Conservation (phyloP, 352 stramenopile genomes). For the Phytophthora pisi region DNA sequence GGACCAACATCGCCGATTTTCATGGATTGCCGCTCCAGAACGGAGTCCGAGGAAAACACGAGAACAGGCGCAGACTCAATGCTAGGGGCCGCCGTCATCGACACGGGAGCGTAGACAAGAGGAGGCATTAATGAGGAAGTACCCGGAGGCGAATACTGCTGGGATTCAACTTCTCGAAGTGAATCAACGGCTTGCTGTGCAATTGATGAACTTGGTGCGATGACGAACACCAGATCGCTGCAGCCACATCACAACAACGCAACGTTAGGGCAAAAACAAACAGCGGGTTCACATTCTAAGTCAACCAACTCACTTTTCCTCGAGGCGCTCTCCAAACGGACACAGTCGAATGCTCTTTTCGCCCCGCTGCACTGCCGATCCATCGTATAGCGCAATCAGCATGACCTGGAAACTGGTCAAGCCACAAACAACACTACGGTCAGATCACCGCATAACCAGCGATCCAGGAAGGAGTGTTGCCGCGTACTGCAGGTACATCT, state of each 20-base stretch:
- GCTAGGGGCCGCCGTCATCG: not conserved
- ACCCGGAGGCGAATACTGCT: not conserved
- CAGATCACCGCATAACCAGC: not conserved
- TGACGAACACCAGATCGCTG: conserved; percentile 59
- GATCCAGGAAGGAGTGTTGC: not conserved
- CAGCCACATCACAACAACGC: not conserved
- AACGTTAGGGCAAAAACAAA: not conserved
- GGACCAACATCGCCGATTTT: conserved; percentile 25
- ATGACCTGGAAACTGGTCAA: conserved; percentile 48
- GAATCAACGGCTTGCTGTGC: conserved; percentile 49
- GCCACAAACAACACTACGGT: not conserved
- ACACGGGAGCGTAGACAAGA: not conserved
- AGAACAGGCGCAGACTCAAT: conserved; percentile 35
- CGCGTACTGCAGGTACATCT: conserved; percentile 51
- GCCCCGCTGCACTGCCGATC: conserved; percentile 24
- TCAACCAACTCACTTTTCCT: conserved; percentile 40
- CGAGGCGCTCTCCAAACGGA: conserved; percentile 47
- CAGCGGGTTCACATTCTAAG: no score
- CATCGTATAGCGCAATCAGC: conserved; percentile 53
- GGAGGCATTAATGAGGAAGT: not conserved
- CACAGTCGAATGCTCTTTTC: conserved; percentile 39
- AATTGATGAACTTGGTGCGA: conserved; percentile 49
- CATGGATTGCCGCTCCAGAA: conserved; percentile 58
- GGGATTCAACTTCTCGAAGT: conserved; percentile 16
- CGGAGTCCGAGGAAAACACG: conserved; percentile 53